Evolutionary conservation across 495 filamentous ascomycete species (phyloP), one percentile per base, ranked within the genome.

Genomic region (Hypoxylon rickii): DNA sequence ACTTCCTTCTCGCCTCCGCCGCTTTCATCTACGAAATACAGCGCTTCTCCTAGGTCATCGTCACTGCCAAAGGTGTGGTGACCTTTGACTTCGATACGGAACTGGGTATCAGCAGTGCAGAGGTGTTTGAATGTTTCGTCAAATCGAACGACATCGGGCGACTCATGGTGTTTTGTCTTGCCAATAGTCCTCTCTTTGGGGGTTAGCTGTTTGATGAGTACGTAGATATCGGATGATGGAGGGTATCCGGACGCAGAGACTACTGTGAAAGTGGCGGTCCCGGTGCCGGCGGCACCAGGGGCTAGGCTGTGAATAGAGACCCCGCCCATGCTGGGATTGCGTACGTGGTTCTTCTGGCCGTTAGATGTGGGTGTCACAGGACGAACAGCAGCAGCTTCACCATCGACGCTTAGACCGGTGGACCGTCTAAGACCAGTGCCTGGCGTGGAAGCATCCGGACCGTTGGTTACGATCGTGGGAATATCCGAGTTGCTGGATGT

Each of bases 11-110:
- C 90, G 32, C 82, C 78, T 15, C 85, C 85, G 12, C 86, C 85
- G 49, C 87, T 86, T 64, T 98, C 92, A 48, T 89, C 89, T 11
- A 98, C 86, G 65, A 95, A 92, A 76, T 96, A 96, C n/a, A 86
- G 58, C 0, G 78, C 81, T 61, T 97, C 92, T 36, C 94, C 94
- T 7, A 97, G 77, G 21, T 84, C 78, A 37, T 87, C 83, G 63
- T 96, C 92, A 32, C 81, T 86, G 32, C 89, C 84, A 63, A 97
- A 90, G 3, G 86, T 88, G 56, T 87, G 81, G 67, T 96, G 89
- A 63, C 89, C 85, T 54, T 90, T 88, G 42, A 92, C 94, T 48
- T 86, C 79, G 41, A 99, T 65, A 69, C 89, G 86, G 76, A 96
- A 97, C 68, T 89, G 85, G 33, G 89, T 82, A 65, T 96, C 94